Evolutionary conservation across 257 asterid species (phyloP), one percentile per base, ranked within the genome.

Genomic region (Przewalskia tangutica): DNA sequence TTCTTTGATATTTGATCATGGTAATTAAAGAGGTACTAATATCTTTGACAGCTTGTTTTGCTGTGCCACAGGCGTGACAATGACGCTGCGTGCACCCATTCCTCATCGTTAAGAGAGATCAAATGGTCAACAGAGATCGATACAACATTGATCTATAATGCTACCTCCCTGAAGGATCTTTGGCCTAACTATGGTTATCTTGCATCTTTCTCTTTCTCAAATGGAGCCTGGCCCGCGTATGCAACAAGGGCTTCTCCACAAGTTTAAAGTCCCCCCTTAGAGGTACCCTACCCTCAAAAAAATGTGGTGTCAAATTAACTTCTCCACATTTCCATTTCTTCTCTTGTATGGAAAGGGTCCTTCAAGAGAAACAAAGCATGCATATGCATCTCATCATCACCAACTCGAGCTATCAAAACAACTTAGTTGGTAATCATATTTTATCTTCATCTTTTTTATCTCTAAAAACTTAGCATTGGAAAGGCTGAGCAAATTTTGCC

Each of bases 171-270:
- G 88, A 88, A 89, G 81, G 82, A 84, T 92, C 92, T 91, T 83
- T 91, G 95, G 95, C 96, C 93, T 89, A 90, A 94, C 94, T 97
- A 94, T 92, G 97, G 97, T 94, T 91, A 89, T 89, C 90, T 87
- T 84, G 67, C 38, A 73, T 83, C 82, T 55, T 81, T 81, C 77
- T 82, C 58, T 34, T 60, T 42, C 80, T 64, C 76, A 60, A 78
- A 36, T 79, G 87, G 85, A 83, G 86, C 88, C 85, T 87, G 85
- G 90, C 86, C 90, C 78, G 86, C 65, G 86, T 81, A 65, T 71
- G 86, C 89, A 84, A 56, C 87, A 82, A 67, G 88, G 87, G 87
- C 88, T 67, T 81, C 50, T 76, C 90, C 91, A 87, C 11, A 73
- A 81, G 84, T 87, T 42, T 81, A 68, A 73, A 82, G 81, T n/a